Evolutionary conservation across 2,329 filamentous ascomycete species (phyloP).

Genomic region (Zymoseptoria pseudotritici): DNA sequence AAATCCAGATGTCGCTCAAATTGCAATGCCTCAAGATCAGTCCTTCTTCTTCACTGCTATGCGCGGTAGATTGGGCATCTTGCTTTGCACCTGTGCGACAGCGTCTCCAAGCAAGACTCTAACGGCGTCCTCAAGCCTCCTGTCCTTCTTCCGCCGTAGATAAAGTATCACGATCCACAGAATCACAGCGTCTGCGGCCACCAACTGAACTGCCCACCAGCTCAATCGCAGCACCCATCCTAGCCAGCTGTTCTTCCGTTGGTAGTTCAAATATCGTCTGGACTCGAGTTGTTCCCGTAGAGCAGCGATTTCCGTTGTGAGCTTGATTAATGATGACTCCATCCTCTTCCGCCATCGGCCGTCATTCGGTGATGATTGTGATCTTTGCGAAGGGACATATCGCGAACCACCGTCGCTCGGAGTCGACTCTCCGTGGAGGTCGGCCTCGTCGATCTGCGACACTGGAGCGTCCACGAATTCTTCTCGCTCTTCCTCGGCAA

Average conservation of each 20-base stretch:
- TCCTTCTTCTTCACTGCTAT: slow-evolving; percentile 15
- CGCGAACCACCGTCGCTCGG: slow-evolving; percentile 9
- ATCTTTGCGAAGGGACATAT: slow-evolving; percentile 9
- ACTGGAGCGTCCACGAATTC: slow-evolving; percentile 45
- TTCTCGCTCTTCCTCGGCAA: slow-evolving; percentile 34
- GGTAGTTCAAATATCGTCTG: slow-evolving; percentile 62
- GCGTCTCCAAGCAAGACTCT: slow-evolving; percentile 52
- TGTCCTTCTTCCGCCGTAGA: slow-evolving; percentile 64
- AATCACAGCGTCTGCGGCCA: slow-evolving; percentile 63
- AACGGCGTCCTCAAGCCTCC: slow-evolving; percentile 65
- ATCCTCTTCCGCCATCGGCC: slow-evolving; percentile 71
- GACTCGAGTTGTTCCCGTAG: slow-evolving; percentile 82
- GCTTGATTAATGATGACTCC: slow-evolving; percentile 75
- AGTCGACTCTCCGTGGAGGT: slow-evolving; percentile 17
- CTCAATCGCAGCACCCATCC: slow-evolving; percentile 65
- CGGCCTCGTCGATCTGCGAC: slow-evolving; percentile 36
- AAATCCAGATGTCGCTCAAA: not conserved
- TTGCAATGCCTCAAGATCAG: not conserved
- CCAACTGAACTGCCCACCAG: slow-evolving; percentile 64
- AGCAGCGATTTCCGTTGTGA: slow-evolving; percentile 88
- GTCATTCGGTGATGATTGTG: slow-evolving; percentile 26
- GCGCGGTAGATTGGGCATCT: slow-evolving; percentile 26
- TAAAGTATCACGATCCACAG: slow-evolving; percentile 61
- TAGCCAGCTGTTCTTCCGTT: slow-evolving; percentile 56
- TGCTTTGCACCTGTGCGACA: slow-evolving; percentile 31